Base-by-base conservation (phyloP, 345 rosid genomes). In the Erysimum cheiranthoides region DNA sequence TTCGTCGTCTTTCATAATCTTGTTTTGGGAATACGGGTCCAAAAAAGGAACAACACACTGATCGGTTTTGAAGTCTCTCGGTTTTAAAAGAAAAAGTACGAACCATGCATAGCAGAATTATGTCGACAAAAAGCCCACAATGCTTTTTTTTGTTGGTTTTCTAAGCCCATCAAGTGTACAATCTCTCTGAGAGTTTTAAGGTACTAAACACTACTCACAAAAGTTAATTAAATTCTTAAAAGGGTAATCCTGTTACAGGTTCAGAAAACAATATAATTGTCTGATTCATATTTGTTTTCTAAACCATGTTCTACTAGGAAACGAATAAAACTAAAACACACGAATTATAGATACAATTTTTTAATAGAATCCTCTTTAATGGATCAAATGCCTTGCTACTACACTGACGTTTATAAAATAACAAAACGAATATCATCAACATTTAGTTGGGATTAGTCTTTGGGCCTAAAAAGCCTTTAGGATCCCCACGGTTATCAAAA, bases 91-190 rank as follows among this genome's bases (percentile, higher is more conserved):
- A 49, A 18, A 18, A 49, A 9, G 1, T 4, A 38, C 10, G 10
- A 18, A 54, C 11, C 0, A 27, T 14, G 9, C 36, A 35, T 59
- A 16, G n/a, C 45, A 5, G 25, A 35, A 11, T 35, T 17, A 35
- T 36, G 45, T 46, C 64, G 46, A 31, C 30, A 18, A 61, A 16
- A 38, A 21, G 65, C 47, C 66, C 66, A 21, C 32, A 16, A 38
- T 18, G 10, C 18, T 52, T 16, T 59, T 59, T 59, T 10, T 18
- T 34, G 8, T 38, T 3, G 47, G 5, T n/a, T 56, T 30, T 9
- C 46, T 13, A 63, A 43, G 68, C 68, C 68, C 68, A 63, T 35
- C 27, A 27, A 28, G 38, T 14, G 32, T 56, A n/a, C 16, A 56
- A 12, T 16, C 25, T 59, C 28, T 64, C 54, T 43, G 28, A 3